Conservation (phyloP, 2,329 filamentous ascomycete species). For the Tolypocladium pustulatum region DNA sequence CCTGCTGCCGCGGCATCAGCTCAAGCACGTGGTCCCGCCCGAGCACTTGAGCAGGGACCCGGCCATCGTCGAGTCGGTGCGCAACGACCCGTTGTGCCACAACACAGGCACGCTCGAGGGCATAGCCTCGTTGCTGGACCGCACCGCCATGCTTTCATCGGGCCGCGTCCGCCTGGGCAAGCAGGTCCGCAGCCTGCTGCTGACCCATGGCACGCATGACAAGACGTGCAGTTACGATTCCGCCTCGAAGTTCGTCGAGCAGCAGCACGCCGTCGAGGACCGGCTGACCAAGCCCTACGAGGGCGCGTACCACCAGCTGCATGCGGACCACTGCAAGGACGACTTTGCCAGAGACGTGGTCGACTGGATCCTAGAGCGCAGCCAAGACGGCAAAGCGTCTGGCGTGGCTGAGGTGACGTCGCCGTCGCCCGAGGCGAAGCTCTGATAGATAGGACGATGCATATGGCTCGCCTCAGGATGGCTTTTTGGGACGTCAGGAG, state of each 20-base stretch:
- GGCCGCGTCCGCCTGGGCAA: conserved; percentile 43
- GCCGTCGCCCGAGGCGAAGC: conserved; percentile 21
- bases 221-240: conserved; percentile 55
- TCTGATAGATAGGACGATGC: conserved; percentile 15
- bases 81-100: conserved; percentile 63
- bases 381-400: conserved; percentile 1
- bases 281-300: conserved; percentile 64
- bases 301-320: conserved; percentile 68
- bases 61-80: conserved; percentile 47
- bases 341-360: conserved; percentile 49
- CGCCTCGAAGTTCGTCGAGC: conserved; percentile 53
- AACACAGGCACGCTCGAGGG: conserved; percentile 80
- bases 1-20: conserved; percentile 56
- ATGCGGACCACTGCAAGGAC: conserved; percentile 46
- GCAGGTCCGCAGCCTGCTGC: conserved; percentile 53
- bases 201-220: conserved; percentile 71
- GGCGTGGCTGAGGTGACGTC: conserved; percentile 1
- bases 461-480: not conserved
- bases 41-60: conserved; percentile 58
- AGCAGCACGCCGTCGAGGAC: conserved; percentile 47
- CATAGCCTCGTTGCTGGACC: conserved; percentile 65
- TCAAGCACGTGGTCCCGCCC: conserved; percentile 54
- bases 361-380: conserved; percentile 51
- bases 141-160: conserved; percentile 48
- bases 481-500: not conserved